Evolutionary conservation across 2,329 filamentous ascomycete species (phyloP).

Genomic region (Blumeria graminis): DNA sequence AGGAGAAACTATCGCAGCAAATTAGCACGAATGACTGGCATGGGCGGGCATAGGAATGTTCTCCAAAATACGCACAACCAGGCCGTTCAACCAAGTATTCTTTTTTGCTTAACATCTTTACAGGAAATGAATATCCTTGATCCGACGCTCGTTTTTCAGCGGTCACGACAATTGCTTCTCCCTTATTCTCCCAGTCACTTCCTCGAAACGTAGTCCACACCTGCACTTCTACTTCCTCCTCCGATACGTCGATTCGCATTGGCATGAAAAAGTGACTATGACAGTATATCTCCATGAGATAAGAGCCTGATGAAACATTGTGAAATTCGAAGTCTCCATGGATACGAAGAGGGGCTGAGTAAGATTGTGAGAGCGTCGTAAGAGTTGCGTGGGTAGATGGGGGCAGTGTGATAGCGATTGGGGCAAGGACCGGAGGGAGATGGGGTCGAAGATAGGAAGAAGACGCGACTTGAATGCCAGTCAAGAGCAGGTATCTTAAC

Average conservation of each 20-base stretch:
- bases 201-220: slow-evolving; percentile 73
- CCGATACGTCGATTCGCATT: slow-evolving; percentile 49
- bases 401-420: slow-evolving; percentile 20
- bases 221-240: slow-evolving; percentile 20
- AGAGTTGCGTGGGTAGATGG: slow-evolving; percentile 40
- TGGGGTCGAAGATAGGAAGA: background rate
- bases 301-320: slow-evolving; percentile 47
- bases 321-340: slow-evolving; percentile 52
- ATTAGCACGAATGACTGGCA: background rate
- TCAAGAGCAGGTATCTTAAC: background rate
- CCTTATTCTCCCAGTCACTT: slow-evolving; percentile 75
- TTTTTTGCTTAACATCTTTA: slow-evolving; percentile 33
- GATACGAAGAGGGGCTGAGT: slow-evolving; percentile 39
- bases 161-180: slow-evolving; percentile 27
- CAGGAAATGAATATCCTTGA: slow-evolving; percentile 13
- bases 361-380: slow-evolving; percentile 25
- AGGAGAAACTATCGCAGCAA: slow-evolving; percentile 36
- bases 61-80: slow-evolving; percentile 36
- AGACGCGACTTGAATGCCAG: background rate
- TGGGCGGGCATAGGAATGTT: background rate
- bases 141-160: slow-evolving; percentile 15
- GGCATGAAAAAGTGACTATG: slow-evolving; percentile 53
- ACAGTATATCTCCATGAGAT: slow-evolving; percentile 62
- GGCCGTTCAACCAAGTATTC: slow-evolving; percentile 53
- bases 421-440: slow-evolving; percentile 10